Conservation (phyloP, 306 rosid species). For the Nissolia schottii region DNA sequence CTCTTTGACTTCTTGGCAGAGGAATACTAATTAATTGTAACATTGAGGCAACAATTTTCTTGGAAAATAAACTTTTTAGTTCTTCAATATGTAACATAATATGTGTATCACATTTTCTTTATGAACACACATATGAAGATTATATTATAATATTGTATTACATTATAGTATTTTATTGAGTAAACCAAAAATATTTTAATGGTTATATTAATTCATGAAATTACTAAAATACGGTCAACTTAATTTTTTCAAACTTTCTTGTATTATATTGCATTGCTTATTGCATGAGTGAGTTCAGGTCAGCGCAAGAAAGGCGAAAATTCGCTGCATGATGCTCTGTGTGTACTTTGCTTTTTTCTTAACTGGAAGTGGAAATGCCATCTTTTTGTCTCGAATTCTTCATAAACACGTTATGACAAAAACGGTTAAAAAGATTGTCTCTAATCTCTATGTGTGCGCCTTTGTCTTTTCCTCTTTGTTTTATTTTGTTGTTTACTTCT, state of each 20-base stretch:
- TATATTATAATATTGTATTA: neutral
- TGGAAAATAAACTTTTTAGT: slow-evolving; percentile 3
- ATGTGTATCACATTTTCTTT: no score
- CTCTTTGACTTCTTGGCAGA: slow-evolving; percentile 29
- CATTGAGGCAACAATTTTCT: slow-evolving; percentile 12
- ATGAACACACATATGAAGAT: no score
- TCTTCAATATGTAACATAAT: neutral
- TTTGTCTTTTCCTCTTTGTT: neutral
- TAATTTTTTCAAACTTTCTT: no score
- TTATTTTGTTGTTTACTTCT: neutral
- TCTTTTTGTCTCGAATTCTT: no score
- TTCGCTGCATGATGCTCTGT: neutral
- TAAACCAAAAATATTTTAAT: no score
- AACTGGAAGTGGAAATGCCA: no score
- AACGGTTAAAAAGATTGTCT: slow-evolving; percentile 13
- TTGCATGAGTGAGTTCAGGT: neutral
- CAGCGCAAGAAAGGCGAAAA: neutral
- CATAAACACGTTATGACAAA: no score
- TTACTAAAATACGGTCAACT: no score
- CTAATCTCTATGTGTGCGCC: neutral
- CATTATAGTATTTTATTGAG: no score
- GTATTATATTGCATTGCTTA: neutral
- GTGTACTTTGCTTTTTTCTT: no score
- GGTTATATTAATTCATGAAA: no score
- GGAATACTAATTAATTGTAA: slow-evolving; percentile 12